A percentile compares a stretch with the other conserved stretches of the same genome.
phyloP scores from a whole-genome alignment of 108 stramenopile genomes.

The Nitzschia putrida region DNA sequence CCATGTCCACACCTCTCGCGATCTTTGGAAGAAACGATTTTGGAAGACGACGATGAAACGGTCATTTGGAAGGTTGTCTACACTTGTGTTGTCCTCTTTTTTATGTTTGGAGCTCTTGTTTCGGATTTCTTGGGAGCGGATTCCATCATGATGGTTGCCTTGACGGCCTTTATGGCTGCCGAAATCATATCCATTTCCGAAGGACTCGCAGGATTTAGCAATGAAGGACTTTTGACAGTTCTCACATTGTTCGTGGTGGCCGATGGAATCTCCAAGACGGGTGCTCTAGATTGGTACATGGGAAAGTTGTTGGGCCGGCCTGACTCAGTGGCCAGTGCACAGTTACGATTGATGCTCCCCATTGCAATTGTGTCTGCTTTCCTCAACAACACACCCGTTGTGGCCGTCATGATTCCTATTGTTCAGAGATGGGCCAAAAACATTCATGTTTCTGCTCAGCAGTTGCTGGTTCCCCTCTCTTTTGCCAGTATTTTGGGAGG shows the following conservation, averaged over 20 bases:
- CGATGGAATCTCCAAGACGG: constrained; percentile 77
- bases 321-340: constrained; percentile 58
- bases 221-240: constrained; percentile 80
- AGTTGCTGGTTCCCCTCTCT: constrained; percentile 80
- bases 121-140: constrained; percentile 74
- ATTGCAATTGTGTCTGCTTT: constrained; percentile 78
- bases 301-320: constrained; percentile 75
- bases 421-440: constrained; percentile 76
- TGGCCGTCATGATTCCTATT: constrained; percentile 90
- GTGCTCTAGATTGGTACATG: constrained; percentile 90
- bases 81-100: constrained; percentile 55
- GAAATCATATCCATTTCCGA: constrained; percentile 66
- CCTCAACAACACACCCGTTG: constrained; percentile 88
- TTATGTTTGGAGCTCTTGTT: constrained; percentile 67
- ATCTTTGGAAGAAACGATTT: constrained; percentile 1
- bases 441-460: constrained; percentile 56
- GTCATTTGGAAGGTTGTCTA: constrained; percentile 62
- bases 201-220: constrained; percentile 80
- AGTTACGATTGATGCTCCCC: constrained; percentile 69
- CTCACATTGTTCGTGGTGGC: constrained; percentile 85
- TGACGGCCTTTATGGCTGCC: constrained; percentile 74
- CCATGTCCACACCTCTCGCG: constrained; percentile 13
- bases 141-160: constrained; percentile 65
- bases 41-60: constrained; percentile 5
- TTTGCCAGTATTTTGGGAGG: constrained; percentile 88